These are phyloP conservation scores for Linderniella brevidens DNA, from an alignment of 257 asterid genomes.

Conservation along the genomic window DNA sequence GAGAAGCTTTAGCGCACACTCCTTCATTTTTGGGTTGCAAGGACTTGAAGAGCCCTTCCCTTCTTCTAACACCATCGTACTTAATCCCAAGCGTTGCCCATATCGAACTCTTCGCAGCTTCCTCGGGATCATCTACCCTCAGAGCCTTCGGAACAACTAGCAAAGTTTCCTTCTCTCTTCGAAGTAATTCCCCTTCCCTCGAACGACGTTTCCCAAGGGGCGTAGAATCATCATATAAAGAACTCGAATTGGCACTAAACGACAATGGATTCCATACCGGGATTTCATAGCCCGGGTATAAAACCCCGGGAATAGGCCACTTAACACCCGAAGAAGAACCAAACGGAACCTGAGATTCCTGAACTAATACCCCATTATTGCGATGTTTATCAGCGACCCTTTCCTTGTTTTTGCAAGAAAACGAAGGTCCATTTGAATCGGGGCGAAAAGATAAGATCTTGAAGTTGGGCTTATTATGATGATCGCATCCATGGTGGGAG, in stretches of 20 bases:
- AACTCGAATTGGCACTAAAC: conserved; percentile 18
- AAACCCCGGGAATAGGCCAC: conserved; percentile 29
- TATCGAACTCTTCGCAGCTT: conserved; percentile 86
- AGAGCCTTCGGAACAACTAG: conserved; percentile 59
- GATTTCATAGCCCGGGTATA: conserved; percentile 45
- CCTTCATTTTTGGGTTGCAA: conserved; percentile 38
- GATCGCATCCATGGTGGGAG: conserved; percentile 12
- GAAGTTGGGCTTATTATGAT: not conserved
- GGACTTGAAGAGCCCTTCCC: conserved; percentile 58
- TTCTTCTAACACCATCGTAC: conserved; percentile 19
- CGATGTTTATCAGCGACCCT: conserved; percentile 7
- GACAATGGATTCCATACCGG: conserved; percentile 57
- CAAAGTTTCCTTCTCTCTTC: conserved; percentile 23
- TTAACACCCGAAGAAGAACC: conserved; percentile 20
- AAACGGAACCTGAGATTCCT: conserved; percentile 33
- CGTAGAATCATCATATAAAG: conserved; percentile 17
- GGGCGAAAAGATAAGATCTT: not conserved
- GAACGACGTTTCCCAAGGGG: conserved; percentile 67
- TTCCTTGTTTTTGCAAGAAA: conserved; percentile 5
- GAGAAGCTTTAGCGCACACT: conserved; percentile 15
- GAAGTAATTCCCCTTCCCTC: conserved; percentile 34
- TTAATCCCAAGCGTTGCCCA: conserved; percentile 76
- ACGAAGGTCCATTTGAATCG: not conserved
- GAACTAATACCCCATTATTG: conserved; percentile 18
- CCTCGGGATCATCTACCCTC: conserved; percentile 79